A percentile compares a stretch with the other conserved stretches of the same genome.
Evolutionary conservation across 305 asterid species (phyloP).

Genomic region (Fraxinus baroniana): DNA sequence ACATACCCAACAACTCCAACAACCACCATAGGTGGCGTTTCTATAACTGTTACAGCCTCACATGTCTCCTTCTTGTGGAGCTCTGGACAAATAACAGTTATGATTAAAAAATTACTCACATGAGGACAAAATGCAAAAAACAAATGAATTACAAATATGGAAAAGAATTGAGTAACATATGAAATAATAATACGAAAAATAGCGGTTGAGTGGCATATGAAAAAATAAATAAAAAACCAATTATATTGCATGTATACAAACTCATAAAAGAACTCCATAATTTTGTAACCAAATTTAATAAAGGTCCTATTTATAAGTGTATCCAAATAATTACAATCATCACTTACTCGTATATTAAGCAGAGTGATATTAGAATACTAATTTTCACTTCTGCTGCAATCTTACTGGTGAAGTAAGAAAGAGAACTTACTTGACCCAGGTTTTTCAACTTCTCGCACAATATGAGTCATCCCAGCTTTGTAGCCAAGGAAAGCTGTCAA

Average conservation of each 20-base stretch:
- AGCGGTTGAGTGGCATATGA: background rate
- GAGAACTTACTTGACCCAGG: conserved; percentile 79
- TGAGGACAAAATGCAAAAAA: background rate
- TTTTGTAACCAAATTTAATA: background rate
- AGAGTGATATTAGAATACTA: background rate
- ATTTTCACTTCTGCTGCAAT: background rate
- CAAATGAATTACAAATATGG: background rate
- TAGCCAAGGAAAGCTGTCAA: conserved; percentile 81
- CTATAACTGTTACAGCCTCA: conserved; percentile 79
- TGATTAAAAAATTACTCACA: background rate
- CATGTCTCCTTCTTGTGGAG: conserved; percentile 89
- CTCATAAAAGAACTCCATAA: background rate
- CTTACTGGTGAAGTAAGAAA: background rate
- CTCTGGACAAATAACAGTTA: conserved; percentile 37
- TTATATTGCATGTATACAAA: background rate
- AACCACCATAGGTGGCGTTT: conserved; percentile 76
- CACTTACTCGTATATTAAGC: background rate
- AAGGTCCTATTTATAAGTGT: background rate
- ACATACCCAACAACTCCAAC: conserved; percentile 89
- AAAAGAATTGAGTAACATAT: background rate
- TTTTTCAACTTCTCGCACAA: conserved; percentile 84
- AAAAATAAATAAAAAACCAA: background rate
- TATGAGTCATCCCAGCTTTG: conserved; percentile 92
- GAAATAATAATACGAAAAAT: background rate
- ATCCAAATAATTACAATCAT: background rate